Base-by-base conservation (phyloP, 352 stramenopile species). In the Aphanomyces invadans region DNA sequence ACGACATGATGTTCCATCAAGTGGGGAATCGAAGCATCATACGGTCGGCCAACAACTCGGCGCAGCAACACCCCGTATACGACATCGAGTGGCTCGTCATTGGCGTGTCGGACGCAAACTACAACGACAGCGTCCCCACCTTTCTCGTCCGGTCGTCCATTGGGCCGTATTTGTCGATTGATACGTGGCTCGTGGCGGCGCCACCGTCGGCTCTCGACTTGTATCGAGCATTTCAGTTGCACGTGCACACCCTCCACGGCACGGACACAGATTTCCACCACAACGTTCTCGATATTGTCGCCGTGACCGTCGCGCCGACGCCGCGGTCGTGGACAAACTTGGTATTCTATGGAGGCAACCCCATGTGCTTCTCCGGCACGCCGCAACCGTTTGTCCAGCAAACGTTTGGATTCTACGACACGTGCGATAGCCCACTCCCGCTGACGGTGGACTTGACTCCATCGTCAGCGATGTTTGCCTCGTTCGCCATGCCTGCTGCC, bases 321-420 rank as follows among this genome's bases (percentile, higher is more conserved):
- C 25, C 38, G 2, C 56, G 32, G 3, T 52, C 29, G 15, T 52
- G 25, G 26, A 36, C n/a, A 46, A 10, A 23, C 12, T 9, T 44
- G n/a, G 2, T 45, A 2, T 62, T 44, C 17, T 62, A 62, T 25
- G 54, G 54, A n/a, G 54, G 54, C 15, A 62, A 62, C 54, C 54
- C 29, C 25, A 7, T 62, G 0, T 62, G 54, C 25, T 17, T 48
- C 2, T 26, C 10, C 46, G 54, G 54, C 21, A n/a, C 36, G 4
- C 31, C 54, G 4, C 54, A 62, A 21, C 26, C 17, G 31, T 62
- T 25, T 28, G 54, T 62, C 17, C 54, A 62, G 32, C 2, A 31
- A n/a, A 33, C 29, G 29, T 48, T 62, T 62, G 29, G 54, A 17
- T 62, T 32, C 28, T 46, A 62, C 21, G 54, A 62, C 45, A 21